A percentile compares a stretch with the other conserved stretches of the same genome.
Evolutionary conservation across 805 yeast genomes (phyloP).

Genomic region (Wickerhamiella azymoides): DNA sequence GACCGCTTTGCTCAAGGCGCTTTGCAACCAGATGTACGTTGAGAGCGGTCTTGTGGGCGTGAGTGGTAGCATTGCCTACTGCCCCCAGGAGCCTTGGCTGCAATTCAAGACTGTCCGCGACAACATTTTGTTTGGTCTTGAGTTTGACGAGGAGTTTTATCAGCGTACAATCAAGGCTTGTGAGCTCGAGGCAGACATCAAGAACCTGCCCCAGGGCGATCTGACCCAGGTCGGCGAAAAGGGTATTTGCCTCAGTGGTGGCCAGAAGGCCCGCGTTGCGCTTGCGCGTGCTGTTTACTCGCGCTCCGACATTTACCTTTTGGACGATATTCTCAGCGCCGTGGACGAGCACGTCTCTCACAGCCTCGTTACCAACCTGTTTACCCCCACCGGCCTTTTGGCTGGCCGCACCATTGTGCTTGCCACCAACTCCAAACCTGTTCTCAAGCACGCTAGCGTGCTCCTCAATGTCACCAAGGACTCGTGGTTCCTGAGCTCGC

Average conservation of each 20-base stretch:
- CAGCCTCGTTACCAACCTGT: constrained; percentile 60
- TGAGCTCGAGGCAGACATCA: constrained; percentile 63
- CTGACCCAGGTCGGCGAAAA: constrained; percentile 85
- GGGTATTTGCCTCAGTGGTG: constrained; percentile 90
- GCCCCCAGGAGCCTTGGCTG: constrained; percentile 85
- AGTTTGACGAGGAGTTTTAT: constrained; percentile 63
- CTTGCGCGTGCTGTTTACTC: constrained; percentile 88
- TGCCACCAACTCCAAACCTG: constrained; percentile 68
- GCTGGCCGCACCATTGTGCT: constrained; percentile 53
- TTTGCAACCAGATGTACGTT: constrained; percentile 65
- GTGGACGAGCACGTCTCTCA: constrained; percentile 90
- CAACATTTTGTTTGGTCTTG: constrained; percentile 74
- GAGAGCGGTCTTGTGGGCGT: constrained; percentile 51
- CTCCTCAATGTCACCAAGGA: constrained; percentile 50
- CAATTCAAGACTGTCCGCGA: constrained; percentile 81
- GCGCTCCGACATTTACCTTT: constrained; percentile 73
- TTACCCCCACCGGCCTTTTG: constrained; percentile 65
- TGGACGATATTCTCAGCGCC: constrained; percentile 88
- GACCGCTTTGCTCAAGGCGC: constrained; percentile 63
- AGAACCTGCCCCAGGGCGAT: constrained; percentile 70
- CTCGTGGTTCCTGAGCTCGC: constrained; percentile 21
- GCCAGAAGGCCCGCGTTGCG: constrained; percentile 85
- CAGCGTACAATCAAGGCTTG: constrained; percentile 67
- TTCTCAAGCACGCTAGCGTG: constrained; percentile 46
- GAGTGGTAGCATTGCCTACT: constrained; percentile 66